Evolutionary conservation across 1,139 yeast genomes (phyloP), one percentile per base, ranked within the genome.

Genomic region (Pichia inconspicua): DNA sequence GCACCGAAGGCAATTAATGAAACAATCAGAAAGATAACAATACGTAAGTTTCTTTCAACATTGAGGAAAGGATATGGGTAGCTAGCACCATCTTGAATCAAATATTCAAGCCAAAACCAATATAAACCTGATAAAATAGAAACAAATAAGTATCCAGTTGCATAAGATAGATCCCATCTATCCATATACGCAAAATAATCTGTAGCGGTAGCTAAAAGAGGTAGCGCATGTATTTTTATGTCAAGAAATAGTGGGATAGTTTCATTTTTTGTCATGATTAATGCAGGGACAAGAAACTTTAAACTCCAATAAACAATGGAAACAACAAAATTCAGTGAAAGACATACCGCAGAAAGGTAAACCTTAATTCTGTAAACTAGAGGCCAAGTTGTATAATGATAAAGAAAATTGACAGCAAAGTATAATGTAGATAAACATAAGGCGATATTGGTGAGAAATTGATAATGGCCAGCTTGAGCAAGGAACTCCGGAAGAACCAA

Each of bases 1-100:
- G 59, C 53, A 6, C 43, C 46, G 53, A 69, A 77, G 0, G 78
- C 82, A 17, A 74, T 56, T 5, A 70, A 49, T 0, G 78, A 77
- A 15, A 82, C 76, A 9, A 66, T 57, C 1, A 60, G 65, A 59
- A 82, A 82, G n/a, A 82, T 75, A 19, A 70, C 50, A 2, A 69
- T 62, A 49, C 84, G 68, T 31, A 65, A 62, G 5, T 65, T 64
- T 32, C 69, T 73, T 9, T 66, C 68, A 11, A 75, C 82, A 57
- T 80, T 75, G 61, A 83, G 66, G 58, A 83, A 83, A 12, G 81
- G 83, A 59, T 83, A 83, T 0, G 92, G 92, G 57, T 77, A 82
- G 28, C 49, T 50, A 10, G 57, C 55, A 2, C 67, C 69, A 10
- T 77, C 84, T 49, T 74, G 76, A 32, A 83, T 68, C 52, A 81